phyloP scores from a whole-genome alignment of 306 rosid species.

The Lithocarpus polystachyus region DNA sequence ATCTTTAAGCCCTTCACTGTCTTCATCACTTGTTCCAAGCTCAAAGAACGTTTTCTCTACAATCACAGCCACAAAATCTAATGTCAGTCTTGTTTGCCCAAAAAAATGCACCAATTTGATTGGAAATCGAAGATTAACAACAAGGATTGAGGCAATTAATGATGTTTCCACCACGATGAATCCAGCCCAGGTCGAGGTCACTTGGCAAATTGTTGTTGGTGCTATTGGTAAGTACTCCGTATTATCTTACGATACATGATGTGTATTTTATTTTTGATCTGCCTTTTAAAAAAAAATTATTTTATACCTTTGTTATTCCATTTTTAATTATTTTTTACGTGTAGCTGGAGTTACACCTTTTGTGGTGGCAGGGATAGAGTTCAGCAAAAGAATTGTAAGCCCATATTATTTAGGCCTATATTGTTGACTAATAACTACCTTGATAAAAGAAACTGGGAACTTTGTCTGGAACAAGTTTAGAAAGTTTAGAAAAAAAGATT shows the following conservation, averaged over 20 bases:
- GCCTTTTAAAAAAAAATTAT: too few relatives aligned
- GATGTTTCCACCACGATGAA: slow-evolving; percentile 21
- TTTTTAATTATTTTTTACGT: neutral
- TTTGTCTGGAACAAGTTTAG: neutral
- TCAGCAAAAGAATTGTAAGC: slow-evolving; percentile 90
- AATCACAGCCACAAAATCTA: slow-evolving; percentile 1
- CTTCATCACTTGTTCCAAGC: neutral
- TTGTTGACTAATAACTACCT: neutral
- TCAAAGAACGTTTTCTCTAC: neutral
- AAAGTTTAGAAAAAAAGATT: neutral
- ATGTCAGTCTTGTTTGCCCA: neutral
- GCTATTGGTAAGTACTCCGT: slow-evolving; percentile 39
- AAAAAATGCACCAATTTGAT: neutral
- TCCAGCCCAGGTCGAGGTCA: slow-evolving; percentile 16
- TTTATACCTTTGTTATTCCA: too few relatives aligned
- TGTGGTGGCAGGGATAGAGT: slow-evolving; percentile 90
- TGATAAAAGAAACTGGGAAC: neutral
- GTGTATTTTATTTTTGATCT: too few relatives aligned
- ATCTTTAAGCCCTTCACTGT: slow-evolving; percentile 20
- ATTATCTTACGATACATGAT: too few relatives aligned
- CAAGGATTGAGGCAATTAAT: slow-evolving; percentile 16
- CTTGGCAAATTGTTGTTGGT: slow-evolving; percentile 51
- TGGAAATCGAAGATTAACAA: slow-evolving; percentile 13
- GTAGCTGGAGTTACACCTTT: slow-evolving; percentile 86
- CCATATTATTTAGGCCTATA: neutral